Evolutionary conservation across 2,329 filamentous ascomycete species (phyloP).

Genomic region (Clathrospora elynae): DNA sequence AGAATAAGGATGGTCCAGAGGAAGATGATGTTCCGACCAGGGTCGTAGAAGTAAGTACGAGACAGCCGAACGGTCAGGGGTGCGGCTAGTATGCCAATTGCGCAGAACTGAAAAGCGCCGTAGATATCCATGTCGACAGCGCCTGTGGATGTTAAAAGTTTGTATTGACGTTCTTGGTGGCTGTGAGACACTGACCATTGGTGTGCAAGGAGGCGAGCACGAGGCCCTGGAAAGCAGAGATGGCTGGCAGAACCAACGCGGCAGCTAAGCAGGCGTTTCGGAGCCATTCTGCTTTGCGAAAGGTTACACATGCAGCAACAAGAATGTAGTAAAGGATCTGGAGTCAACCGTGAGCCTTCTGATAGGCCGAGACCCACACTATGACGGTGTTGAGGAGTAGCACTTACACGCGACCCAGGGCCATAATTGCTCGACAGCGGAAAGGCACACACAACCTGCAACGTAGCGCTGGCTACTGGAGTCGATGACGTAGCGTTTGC

Average conservation of each 20-base stretch:
- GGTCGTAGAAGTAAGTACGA: slow-evolving; percentile 66
- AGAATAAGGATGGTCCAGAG: slow-evolving; percentile 67
- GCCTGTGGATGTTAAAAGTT: slow-evolving; percentile 47
- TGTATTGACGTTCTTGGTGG: slow-evolving; percentile 9
- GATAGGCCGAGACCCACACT: slow-evolving; percentile 7
- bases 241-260: slow-evolving; percentile 63
- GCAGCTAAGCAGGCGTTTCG: slow-evolving; percentile 67
- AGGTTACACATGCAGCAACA: slow-evolving; percentile 64
- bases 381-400: slow-evolving; percentile 2
- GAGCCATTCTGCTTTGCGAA: slow-evolving; percentile 65
- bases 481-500: slow-evolving; percentile 22
- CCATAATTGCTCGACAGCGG: slow-evolving; percentile 64
- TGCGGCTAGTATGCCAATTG: slow-evolving; percentile 68
- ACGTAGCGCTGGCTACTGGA: slow-evolving; percentile 2
- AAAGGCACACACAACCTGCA: slow-evolving; percentile 62
- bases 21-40: slow-evolving; percentile 69
- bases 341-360: slow-evolving; percentile 48
- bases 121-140: slow-evolving; percentile 72
- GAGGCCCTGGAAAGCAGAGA: slow-evolving; percentile 68
- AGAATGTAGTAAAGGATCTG: slow-evolving; percentile 61
- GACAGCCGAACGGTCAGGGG: slow-evolving; percentile 67
- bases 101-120: slow-evolving; percentile 69
- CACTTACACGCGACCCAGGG: slow-evolving; percentile 58
- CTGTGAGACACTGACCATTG: slow-evolving; percentile 55
- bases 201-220: slow-evolving; percentile 64